Percentiles rank a stretch among this genome's conserved stretches.
Evolutionary conservation across 2,329 filamentous ascomycete species (phyloP).

Genomic region (Conoideocrella luteorostrata): DNA sequence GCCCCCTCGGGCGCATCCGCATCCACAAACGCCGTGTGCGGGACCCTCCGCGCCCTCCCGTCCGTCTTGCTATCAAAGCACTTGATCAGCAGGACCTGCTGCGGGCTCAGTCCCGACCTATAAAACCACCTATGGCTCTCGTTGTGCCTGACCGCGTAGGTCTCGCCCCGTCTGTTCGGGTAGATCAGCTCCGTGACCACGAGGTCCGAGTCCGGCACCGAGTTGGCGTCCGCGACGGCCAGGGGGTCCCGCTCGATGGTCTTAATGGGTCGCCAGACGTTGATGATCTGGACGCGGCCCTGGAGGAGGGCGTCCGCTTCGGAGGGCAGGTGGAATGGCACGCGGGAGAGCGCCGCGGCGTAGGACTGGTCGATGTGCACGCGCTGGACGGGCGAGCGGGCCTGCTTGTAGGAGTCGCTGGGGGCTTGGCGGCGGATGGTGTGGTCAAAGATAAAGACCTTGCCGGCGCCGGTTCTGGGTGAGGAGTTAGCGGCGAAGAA

Average conservation of each 20-base stretch:
- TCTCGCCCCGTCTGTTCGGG: constrained; percentile 43
- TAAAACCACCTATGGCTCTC: constrained; percentile 45
- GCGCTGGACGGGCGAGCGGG: constrained; percentile 35
- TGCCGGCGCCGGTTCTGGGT: constrained; percentile 45
- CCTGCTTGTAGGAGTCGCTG: constrained; percentile 40
- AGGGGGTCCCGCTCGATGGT: constrained; percentile 48
- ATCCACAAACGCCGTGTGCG: constrained; percentile 51
- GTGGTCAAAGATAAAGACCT: constrained; percentile 57
- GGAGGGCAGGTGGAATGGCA: constrained; percentile 34
- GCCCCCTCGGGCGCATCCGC: constrained; percentile 28
- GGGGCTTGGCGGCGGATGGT: constrained; percentile 39
- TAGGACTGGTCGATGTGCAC: constrained; percentile 55
- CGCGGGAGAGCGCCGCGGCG: constrained; percentile 34
- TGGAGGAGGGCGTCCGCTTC: constrained; percentile 36
- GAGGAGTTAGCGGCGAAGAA: constrained; percentile 1
- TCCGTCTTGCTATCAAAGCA: constrained; percentile 54
- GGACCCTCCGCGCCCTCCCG: constrained; percentile 44
- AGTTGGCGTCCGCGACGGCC: constrained; percentile 43
- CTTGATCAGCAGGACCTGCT: constrained; percentile 54
- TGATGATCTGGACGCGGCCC: constrained; percentile 46
- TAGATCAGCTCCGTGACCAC: constrained; percentile 44
- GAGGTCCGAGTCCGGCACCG: constrained; percentile 44
- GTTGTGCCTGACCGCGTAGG: constrained; percentile 37
- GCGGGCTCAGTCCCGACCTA: constrained; percentile 41
- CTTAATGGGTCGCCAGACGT: constrained; percentile 46